phyloP scores from a whole-genome alignment of 1,284 basidiomycete genomes.

The Malassezia equina region DNA sequence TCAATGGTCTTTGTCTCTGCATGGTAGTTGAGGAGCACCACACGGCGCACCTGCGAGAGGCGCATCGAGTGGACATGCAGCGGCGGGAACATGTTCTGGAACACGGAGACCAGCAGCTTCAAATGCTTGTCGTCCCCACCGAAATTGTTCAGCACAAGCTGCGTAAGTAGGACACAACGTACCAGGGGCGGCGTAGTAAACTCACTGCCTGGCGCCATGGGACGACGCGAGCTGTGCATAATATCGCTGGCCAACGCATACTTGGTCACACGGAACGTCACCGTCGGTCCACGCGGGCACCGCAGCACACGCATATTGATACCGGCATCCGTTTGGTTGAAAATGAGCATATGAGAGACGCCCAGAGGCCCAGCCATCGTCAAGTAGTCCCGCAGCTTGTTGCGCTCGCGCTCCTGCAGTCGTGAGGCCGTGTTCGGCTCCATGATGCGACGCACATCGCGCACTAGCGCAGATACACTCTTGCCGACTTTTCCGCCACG shows the following conservation, averaged over 20 bases:
- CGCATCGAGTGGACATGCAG: slow-evolving; percentile 60
- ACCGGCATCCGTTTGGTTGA: slow-evolving; percentile 58
- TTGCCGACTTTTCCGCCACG: slow-evolving; percentile 85
- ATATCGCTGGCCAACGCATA: slow-evolving; percentile 84
- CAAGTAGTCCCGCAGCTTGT: slow-evolving; percentile 88
- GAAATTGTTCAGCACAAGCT: slow-evolving; percentile 62
- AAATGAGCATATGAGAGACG: slow-evolving; percentile 85
- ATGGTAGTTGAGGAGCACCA: slow-evolving; percentile 88
- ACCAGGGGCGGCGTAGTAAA: slow-evolving; percentile 77
- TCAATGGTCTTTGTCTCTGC: slow-evolving; percentile 75
- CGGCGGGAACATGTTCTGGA: slow-evolving; percentile 77
- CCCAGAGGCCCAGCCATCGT: slow-evolving; percentile 81
- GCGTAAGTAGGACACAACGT: slow-evolving; percentile 51
- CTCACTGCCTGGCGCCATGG: slow-evolving; percentile 64
- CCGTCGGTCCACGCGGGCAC: slow-evolving; percentile 81
- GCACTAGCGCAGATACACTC: slow-evolving; percentile 75
- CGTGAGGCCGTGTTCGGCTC: slow-evolving; percentile 93
- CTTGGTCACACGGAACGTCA: slow-evolving; percentile 82
- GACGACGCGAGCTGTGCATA: slow-evolving; percentile 58
- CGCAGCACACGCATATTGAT: slow-evolving; percentile 70
- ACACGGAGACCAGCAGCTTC: slow-evolving; percentile 61
- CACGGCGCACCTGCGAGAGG: slow-evolving; percentile 55
- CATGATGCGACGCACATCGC: slow-evolving; percentile 87
- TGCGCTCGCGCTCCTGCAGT: slow-evolving; percentile 79
- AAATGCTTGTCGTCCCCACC: slow-evolving; percentile 61